Base-by-base conservation (phyloP, 2,329 filamentous ascomycete species). In the Alternaria triticimaculans region DNA sequence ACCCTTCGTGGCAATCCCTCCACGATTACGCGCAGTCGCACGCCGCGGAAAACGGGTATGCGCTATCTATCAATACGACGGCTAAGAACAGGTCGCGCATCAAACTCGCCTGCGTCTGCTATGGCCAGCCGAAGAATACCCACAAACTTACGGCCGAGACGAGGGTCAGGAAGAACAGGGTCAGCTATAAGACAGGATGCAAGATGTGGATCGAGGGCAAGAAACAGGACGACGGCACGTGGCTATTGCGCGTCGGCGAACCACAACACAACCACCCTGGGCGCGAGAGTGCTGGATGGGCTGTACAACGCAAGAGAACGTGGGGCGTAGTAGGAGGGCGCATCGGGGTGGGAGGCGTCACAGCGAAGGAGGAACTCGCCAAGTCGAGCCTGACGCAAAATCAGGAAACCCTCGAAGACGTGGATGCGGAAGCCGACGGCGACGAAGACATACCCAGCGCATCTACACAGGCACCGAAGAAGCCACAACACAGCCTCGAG, bases 81-180 rank as follows among this genome's bases (percentile, higher is more conserved):
- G 75, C 75, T 5, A 77, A 76, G 63, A 78, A 77, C 60, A 73
- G 76, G 11, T 75, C 73, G 9, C 74, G 76, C 45, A 76, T 78
- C 62, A 79, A 78, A 63, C 71, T 79, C 14, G 76, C 76, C 33
- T 79, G 77, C 56, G 76, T 78, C 21, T 78, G 77, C 71, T 78
- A 77, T 51, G 77, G 77, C 20, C 64, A 67, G 33, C 75, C 76
- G 4, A 79, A 78, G 67, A 79, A 79, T 46, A 79, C 76, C 3
- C 77, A 78, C 55, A 77, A 78, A 46, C 70, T 79, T 23, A 78
- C 77, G 3, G 66, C 73, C n/a, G 77, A 78, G 62, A 78, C 76
- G 28, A 65, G 77, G 21, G 67, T 78, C 23, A 60, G 77, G 41
- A 79, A 78, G 66, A 77, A 77, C 49, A 65, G 77, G 28, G 71